Evolutionary conservation across 345 rosid species (phyloP).

Genomic region (Isatis tinctoria): DNA sequence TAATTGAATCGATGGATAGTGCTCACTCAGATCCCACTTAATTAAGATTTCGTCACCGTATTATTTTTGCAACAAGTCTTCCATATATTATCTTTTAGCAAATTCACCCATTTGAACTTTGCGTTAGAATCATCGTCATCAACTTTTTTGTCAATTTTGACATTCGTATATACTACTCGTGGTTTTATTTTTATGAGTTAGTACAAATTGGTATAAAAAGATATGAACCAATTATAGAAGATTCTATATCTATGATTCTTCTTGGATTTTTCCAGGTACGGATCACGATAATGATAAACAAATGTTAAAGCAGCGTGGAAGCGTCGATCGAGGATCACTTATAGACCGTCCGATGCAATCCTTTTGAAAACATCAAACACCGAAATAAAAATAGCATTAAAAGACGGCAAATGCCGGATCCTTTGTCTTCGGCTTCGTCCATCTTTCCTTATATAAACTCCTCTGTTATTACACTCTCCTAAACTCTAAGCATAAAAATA

Average conservation of each 20-base stretch:
- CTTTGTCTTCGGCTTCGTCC: too few relatives aligned
- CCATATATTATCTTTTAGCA: not conserved
- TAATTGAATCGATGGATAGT: too few relatives aligned
- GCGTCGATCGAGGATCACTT: conserved; percentile 9
- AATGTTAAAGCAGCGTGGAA: not conserved
- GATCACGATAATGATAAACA: conserved; percentile 9
- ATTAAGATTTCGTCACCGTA: too few relatives aligned
- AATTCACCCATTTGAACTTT: not conserved
- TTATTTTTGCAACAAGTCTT: too few relatives aligned
- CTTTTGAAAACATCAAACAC: conserved; percentile 6
- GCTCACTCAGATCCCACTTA: too few relatives aligned
- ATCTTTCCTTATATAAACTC: conserved; percentile 9
- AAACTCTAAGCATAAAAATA: conserved; percentile 8
- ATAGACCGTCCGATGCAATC: conserved; percentile 13
- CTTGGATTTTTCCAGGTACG: not conserved
- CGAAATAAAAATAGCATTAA: not conserved
- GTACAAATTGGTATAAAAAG: not conserved
- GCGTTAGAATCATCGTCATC: not conserved
- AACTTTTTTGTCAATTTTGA: too few relatives aligned
- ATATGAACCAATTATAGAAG: not conserved
- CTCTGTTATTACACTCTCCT: not conserved
- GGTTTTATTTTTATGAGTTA: not conserved
- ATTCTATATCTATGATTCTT: conserved; percentile 5
- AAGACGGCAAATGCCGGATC: too few relatives aligned
- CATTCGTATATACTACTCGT: too few relatives aligned